Evolutionary conservation across 768 basidiomycete species (phyloP).

Genomic region (Pholiota microspora): DNA sequence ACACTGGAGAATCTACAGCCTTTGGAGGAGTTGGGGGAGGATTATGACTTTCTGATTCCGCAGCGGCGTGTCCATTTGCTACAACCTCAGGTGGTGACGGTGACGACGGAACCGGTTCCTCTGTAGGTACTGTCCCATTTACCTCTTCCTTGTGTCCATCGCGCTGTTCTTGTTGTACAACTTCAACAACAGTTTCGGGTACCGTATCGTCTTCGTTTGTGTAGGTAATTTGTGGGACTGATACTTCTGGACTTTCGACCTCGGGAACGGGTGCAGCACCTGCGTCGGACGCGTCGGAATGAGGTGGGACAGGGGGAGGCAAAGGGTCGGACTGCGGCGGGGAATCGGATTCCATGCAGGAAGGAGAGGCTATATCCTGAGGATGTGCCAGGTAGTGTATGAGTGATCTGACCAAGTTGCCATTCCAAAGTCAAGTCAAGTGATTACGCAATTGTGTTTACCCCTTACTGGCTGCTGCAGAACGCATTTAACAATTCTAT

Average conservation of each 20-base stretch:
- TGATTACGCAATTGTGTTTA: slow-evolving; percentile 3
- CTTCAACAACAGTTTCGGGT: neutral
- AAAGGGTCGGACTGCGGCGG: slow-evolving; percentile 9
- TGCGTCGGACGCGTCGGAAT: slow-evolving; percentile 11
- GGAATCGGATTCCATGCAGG: slow-evolving; percentile 19
- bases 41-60: slow-evolving; percentile 5
- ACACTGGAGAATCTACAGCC: slow-evolving; percentile 8
- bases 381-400: slow-evolving; percentile 1
- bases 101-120: neutral
- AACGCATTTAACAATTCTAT: neutral
- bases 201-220: neutral
- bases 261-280: neutral
- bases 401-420: slow-evolving; percentile 1
- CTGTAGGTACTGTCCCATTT: neutral
- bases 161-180: slow-evolving; percentile 2
- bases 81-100: slow-evolving; percentile 1
- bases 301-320: neutral
- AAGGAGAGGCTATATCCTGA: slow-evolving; percentile 3
- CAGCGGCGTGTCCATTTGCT: slow-evolving; percentile 3
- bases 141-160: neutral
- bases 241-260: neutral
- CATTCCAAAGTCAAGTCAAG: neutral
- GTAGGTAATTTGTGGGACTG: neutral
- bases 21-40: slow-evolving; percentile 19
- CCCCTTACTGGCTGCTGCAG: neutral